Percentiles rank a stretch among this genome's conserved stretches.
These are phyloP conservation scores for Monosporascus sp. DNA, from an alignment of 2,329 filamentous ascomycete genomes.

Conservation along the genomic window DNA sequence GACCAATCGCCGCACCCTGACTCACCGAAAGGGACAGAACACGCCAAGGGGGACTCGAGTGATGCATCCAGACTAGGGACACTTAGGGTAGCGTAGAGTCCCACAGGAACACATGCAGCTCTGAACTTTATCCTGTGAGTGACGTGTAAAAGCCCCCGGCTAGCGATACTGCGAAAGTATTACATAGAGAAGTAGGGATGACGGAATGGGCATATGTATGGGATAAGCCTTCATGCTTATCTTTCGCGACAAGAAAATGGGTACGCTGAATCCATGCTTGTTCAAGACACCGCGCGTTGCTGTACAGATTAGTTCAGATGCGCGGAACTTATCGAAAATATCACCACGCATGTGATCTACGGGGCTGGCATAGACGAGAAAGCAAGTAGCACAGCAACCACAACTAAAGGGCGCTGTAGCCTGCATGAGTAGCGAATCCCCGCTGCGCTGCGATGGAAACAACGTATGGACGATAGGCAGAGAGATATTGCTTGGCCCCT, in stretches of 20 bases:
- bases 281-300: neutral
- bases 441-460: neutral
- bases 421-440: neutral
- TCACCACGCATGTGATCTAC: neutral
- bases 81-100: too few relatives aligned
- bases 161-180: neutral
- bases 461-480: neutral
- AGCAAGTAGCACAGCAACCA: neutral
- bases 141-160: neutral
- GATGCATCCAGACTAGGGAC: too few relatives aligned
- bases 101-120: neutral
- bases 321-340: neutral
- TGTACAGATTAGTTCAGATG: neutral
- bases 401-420: neutral
- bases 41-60: neutral
- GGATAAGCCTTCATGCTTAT: neutral
- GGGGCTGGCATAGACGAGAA: neutral
- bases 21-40: slow-evolving; percentile 9
- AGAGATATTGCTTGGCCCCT: neutral
- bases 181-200: neutral
- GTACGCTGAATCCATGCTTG: neutral
- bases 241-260: neutral
- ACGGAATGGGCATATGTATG: neutral
- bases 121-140: neutral
- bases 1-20: slow-evolving; percentile 11